Evolutionary conservation across 176 grass and related monocot species (phyloP), one percentile per base, ranked within the genome.

Genomic region (Pharus latifolius): DNA sequence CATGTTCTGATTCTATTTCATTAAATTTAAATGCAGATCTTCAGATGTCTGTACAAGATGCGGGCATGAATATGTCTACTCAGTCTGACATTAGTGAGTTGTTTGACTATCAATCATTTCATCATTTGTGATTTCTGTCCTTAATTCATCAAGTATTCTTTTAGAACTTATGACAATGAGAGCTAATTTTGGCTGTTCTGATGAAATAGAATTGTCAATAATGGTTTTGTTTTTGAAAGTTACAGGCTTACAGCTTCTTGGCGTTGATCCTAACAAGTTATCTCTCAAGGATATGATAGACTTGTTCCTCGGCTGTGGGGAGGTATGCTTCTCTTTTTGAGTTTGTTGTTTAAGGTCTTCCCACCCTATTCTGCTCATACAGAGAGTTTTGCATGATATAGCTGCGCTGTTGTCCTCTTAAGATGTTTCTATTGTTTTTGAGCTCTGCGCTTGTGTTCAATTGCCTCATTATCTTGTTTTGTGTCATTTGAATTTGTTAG

Each of bases 231-330:
- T 76, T 20, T n/a, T 24, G 4, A 27, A n/a, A n/a, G n/a, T n/a
- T n/a, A 60, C 60, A 75, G n/a, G n/a, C n/a, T 73, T 63, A 38
- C 75, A 99, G 96, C 90, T 99, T 78, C 96, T 90, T 70, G 96
- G 96, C 69, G 96, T 99, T 74, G 96, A 99, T 57, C 87, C 96
- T 27, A 99, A 99, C 47, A 90, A 99, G n/a, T 87, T 90, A 42
- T 99, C 96, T 58, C 84, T 99, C 31, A 95, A 91, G 69, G 91
- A 88, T 73, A 79, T 99, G 59, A 73, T 99, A 56, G 90, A 87
- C 19, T 95, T 90, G 20, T 86, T 99, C 65, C 84, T 95, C 42
- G 67, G 78, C 32, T 82, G 85, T 58, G 83, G 82, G 32, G 90
- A 99, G 82, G 96, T 99, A 82, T 66, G 29, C 5, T 33, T 51